phyloP scores from a whole-genome alignment of 495 filamentous ascomycete species.

The Chaetomium tenue region DNA sequence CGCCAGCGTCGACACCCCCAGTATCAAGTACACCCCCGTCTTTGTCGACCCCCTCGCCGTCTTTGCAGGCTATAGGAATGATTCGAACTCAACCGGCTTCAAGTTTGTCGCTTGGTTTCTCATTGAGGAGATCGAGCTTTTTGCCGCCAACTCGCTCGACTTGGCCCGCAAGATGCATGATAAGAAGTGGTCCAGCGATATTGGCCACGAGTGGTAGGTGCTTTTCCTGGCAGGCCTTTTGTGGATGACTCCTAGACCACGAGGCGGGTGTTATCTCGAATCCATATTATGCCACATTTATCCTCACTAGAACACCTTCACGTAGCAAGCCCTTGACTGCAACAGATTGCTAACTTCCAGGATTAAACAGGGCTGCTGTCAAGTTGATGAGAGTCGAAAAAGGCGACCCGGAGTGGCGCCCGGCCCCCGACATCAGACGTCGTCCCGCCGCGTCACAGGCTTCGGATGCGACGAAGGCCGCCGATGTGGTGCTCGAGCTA shows the following conservation, averaged over 20 bases:
- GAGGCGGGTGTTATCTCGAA: no score
- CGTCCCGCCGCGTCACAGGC: neutral
- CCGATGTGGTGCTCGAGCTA: neutral
- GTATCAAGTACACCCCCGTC: slow-evolving; percentile 6
- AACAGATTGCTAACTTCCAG: neutral
- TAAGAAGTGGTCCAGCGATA: neutral
- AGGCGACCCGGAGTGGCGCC: neutral
- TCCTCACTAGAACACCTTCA: neutral
- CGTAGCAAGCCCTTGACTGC: neutral
- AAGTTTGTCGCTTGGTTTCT: slow-evolving; percentile 15
- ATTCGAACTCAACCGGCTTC: neutral
- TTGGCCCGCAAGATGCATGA: slow-evolving; percentile 4
- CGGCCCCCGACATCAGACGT: neutral
- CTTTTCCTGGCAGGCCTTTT: neutral
- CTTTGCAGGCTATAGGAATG: neutral
- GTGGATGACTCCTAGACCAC: neutral
- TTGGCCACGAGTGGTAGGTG: slow-evolving; percentile 5
- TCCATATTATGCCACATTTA: neutral
- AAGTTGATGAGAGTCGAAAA: neutral
- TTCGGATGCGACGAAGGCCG: neutral
- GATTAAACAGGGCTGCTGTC: neutral
- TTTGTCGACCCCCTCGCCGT: neutral
- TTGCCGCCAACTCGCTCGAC: slow-evolving; percentile 10
- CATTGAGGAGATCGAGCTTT: slow-evolving; percentile 16
- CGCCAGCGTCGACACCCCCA: slow-evolving; percentile 6